These are phyloP conservation scores for Ophiostoma himal-ulmi DNA, from an alignment of 2,329 filamentous ascomycete species.

Conservation along the genomic window DNA sequence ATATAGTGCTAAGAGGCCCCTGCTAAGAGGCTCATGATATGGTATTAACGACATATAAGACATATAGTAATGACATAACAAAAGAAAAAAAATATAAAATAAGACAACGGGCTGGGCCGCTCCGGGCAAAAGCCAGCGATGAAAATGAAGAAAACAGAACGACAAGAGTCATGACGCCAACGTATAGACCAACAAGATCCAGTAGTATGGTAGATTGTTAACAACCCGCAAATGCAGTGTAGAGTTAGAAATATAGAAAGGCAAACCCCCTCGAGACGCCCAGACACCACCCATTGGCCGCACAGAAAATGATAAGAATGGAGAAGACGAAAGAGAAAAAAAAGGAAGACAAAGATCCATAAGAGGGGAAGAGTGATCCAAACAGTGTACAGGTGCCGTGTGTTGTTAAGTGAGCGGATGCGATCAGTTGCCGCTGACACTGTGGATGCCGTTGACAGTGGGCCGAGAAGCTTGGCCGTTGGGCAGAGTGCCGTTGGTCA, in stretches of 20 bases:
- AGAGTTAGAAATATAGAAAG: not conserved
- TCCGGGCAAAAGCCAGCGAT: not conserved
- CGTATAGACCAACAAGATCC: not conserved
- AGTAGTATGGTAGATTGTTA: not conserved
- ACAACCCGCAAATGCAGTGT: not conserved
- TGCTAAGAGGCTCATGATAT: not conserved
- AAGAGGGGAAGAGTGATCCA: not conserved
- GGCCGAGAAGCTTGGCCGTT: not conserved
- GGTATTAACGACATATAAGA: not conserved
- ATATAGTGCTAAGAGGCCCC: not conserved
- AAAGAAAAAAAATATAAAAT: conserved; percentile 6
- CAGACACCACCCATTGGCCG: conserved; percentile 3
- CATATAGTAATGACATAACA: conserved; percentile 11
- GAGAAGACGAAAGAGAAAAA: not conserved
- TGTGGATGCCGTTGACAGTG: conserved; percentile 29
- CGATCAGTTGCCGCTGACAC: conserved; percentile 21
- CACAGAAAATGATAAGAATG: not conserved
- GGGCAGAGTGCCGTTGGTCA: not conserved
- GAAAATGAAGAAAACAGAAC: not conserved
- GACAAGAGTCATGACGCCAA: conserved; percentile 9
- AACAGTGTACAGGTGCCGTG: not conserved
- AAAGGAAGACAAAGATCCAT: not conserved
- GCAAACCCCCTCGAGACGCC: not conserved
- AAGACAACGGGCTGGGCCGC: not conserved
- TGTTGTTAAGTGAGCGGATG: not conserved